Evolutionary conservation across 495 filamentous ascomycete species (phyloP), one percentile per base, ranked within the genome.

Genomic region (Parmelia sp.): DNA sequence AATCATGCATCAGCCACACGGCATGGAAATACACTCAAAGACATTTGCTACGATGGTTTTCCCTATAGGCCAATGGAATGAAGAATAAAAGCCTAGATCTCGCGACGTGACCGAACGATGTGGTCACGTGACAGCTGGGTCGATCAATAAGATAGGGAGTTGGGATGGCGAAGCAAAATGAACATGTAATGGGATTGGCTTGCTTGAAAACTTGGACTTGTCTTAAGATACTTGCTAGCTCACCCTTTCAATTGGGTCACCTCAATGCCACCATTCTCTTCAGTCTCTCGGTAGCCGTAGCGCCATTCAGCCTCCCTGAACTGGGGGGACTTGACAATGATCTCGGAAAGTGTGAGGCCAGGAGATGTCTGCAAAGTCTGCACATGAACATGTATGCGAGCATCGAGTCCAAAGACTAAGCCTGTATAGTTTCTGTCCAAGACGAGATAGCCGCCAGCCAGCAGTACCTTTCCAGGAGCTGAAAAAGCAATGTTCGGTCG

Each of bases 401-500:
- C 93, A 75, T 92, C 90, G 59, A 98, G 88, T 21, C 91, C 94
- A 73, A 97, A 96, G 10, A 97, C 93, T 23, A 96, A 84, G 14
- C 87, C 95, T 3, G 90, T 92, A 71, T 96, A 92, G 45, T 82
- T 79, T 58, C 89, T 86, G 77, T 97, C 95, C 29, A 98, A 86
- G 12, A 97, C 91, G 17, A 98, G 86, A 72, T 97, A 98, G 49
- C 94, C 94, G 45, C 94, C 94, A 57, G 92, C 90, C 21, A 98
- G 82, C 55, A 98, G 82, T 51, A 98, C 95, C 77, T 98, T 98
- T 58, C 94, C 94, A 29, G 94, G 94, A 3, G 95, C 92, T 66
- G 93, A 97, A 67, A 95, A 82, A 69, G 90, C 91, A 61, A 79
- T 79, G 35, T 75, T 77, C 37, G 74, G 58, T 27, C 44, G 57